Evolutionary conservation across 2,329 filamentous ascomycete genomes (phyloP), one percentile per base, ranked within the genome.

Genomic region (Claviceps spartinae): DNA sequence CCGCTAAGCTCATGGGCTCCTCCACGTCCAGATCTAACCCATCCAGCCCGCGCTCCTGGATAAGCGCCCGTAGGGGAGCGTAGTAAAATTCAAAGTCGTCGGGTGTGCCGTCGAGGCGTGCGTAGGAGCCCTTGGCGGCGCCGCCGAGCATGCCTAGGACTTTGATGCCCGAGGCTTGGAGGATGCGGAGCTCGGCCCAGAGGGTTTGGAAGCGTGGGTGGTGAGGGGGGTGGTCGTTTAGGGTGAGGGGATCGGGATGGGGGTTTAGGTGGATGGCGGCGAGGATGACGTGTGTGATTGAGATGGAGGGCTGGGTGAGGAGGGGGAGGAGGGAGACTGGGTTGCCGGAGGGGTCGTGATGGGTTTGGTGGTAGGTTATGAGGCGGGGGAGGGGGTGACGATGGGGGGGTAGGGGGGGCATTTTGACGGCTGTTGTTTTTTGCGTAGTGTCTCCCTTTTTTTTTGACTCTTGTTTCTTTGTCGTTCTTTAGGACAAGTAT

Each of bases 91-190:
- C 85, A 61, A 94, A 94, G 24, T 73, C 69, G 49, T 75, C 69
- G 40, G 72, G 63, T 46, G 64, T 64, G 52, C 79, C 78, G 60
- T 84, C 78, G 3, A 82, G 75, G 0, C 74, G 74, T 47, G 54
- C 26, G 52, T 78, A 95, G 13, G 81, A 85, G 11, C 89, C 90
- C 54, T 77, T 76, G 0, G 88, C 88, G 2, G 89, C 88, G 16
- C 90, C 90, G 41, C 90, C 90, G 1, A 95, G 73, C 86, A 96
- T 93, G 51, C 81, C 87, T 63, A 95, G 75, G 13, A 95, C 81
- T 60, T 85, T 88, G 56, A 95, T 75, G 43, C 88, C 88, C 6
- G 76, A 75, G 2, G 77, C 77, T 64, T 93, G 85, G 5, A 95
- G 70, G 56, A 82, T 72, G 7, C 77, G 75, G 8, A 88, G 78